Evolutionary conservation across 2,329 filamentous ascomycete genomes (phyloP).

Genomic region (Penicillium sp.): DNA sequence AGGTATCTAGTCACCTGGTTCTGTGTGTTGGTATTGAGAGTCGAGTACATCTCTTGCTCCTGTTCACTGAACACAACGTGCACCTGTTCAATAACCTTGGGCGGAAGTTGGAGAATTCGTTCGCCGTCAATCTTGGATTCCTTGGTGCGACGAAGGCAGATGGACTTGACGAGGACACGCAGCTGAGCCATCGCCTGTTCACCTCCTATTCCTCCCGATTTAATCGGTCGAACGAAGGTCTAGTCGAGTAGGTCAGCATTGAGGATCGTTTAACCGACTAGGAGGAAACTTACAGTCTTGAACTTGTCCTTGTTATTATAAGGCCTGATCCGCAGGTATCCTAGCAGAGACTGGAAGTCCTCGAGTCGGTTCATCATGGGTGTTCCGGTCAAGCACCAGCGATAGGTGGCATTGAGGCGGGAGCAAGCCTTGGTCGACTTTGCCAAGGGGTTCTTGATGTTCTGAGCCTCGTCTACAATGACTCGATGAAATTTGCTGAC

Average conservation of each 20-base stretch:
- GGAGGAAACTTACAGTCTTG: slow-evolving; percentile 43
- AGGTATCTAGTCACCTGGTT: slow-evolving; percentile 74
- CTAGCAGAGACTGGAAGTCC: slow-evolving; percentile 72
- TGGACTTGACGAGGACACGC: slow-evolving; percentile 70
- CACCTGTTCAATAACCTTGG: slow-evolving; percentile 58
- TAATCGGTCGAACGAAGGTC: slow-evolving; percentile 54
- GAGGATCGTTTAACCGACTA: neutral
- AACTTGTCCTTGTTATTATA: slow-evolving; percentile 65
- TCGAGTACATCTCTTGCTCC: slow-evolving; percentile 60
- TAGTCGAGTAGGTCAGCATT: slow-evolving; percentile 1
- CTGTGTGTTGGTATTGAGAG: slow-evolving; percentile 62
- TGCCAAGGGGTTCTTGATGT: slow-evolving; percentile 70
- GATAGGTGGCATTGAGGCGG: slow-evolving; percentile 55
- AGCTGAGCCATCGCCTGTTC: slow-evolving; percentile 62
- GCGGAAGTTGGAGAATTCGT: slow-evolving; percentile 65
- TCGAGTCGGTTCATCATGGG: slow-evolving; percentile 83
- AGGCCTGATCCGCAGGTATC: slow-evolving; percentile 71
- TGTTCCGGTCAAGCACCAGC: slow-evolving; percentile 74
- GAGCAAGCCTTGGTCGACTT: slow-evolving; percentile 58
- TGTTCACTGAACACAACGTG: slow-evolving; percentile 64
- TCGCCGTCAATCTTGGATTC: slow-evolving; percentile 72
- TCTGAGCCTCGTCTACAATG: slow-evolving; percentile 75
- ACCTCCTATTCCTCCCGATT: slow-evolving; percentile 32
- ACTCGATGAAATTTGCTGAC: slow-evolving; percentile 62
- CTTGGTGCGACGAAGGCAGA: slow-evolving; percentile 80